phyloP scores from a whole-genome alignment of 306 rosid genomes.

The Castanea sativa region DNA sequence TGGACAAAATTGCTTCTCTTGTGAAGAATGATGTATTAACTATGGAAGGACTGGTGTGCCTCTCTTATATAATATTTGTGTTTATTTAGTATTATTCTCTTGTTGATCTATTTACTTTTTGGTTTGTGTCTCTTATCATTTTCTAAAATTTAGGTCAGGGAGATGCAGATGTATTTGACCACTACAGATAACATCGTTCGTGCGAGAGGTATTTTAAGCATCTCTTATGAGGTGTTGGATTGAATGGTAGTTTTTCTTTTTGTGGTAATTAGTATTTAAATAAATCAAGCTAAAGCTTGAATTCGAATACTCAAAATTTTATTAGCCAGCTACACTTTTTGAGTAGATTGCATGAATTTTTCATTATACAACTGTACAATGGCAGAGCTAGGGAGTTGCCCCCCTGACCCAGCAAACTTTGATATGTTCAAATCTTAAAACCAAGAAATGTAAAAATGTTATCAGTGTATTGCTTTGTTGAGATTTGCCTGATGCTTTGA shows the following conservation, averaged over 20 bases:
- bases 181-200: conserved; percentile 65
- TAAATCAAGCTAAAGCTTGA: neutral
- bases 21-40: conserved; percentile 57
- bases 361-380: too few species aligned
- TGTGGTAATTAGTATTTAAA: neutral
- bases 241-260: neutral
- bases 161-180: conserved; percentile 85
- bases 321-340: neutral
- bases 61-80: neutral
- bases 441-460: too few species aligned
- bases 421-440: too few species aligned
- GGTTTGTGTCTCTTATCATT: neutral
- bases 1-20: conserved; percentile 57
- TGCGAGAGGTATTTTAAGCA: conserved; percentile 58
- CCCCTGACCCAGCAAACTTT: too few species aligned
- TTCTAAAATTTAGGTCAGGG: conserved; percentile 51
- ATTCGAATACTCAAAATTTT: neutral
- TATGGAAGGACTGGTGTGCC: conserved; percentile 60
- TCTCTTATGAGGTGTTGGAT: neutral
- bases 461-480: too few species aligned
- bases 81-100: neutral
- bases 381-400: too few species aligned
- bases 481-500: too few species aligned
- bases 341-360: neutral
- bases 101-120: conserved; percentile 12